phyloP scores from a whole-genome alignment of 2,329 filamentous ascomycete species.

The Chalaropsis thielavioides region DNA sequence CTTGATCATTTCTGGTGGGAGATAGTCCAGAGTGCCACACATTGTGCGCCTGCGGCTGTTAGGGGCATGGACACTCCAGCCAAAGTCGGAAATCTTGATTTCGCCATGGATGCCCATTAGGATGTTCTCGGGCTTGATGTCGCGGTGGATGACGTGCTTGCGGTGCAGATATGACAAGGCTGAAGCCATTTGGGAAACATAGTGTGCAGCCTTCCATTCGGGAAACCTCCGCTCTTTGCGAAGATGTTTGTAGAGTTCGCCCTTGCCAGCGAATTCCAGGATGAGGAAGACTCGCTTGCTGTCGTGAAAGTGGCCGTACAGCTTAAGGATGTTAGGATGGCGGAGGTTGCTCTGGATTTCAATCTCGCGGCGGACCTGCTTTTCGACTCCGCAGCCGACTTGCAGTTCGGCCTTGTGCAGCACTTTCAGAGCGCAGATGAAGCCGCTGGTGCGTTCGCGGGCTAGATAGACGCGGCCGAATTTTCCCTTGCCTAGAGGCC shows the following conservation, averaged over 20 bases:
- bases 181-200: constrained; percentile 81
- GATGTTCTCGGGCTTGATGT: constrained; percentile 98
- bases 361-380: constrained; percentile 75
- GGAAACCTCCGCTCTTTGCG: constrained; percentile 65
- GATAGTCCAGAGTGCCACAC: constrained; percentile 93
- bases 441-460: constrained; percentile 61
- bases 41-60: constrained; percentile 89
- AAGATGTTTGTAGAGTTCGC: constrained; percentile 78
- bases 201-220: constrained; percentile 75
- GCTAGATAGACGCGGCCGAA: constrained; percentile 78
- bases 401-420: constrained; percentile 73
- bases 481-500: constrained; percentile 74
- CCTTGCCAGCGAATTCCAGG: constrained; percentile 72
- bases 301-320: constrained; percentile 83
- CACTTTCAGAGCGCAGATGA: constrained; percentile 77
- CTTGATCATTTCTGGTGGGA: constrained; percentile 95
- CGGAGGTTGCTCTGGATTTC: constrained; percentile 80
- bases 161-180: constrained; percentile 82
- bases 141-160: constrained; percentile 93
- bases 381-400: constrained; percentile 57
- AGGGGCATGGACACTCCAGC: constrained; percentile 94
- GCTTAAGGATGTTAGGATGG: constrained; percentile 69
- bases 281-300: constrained; percentile 78
- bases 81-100: constrained; percentile 97
- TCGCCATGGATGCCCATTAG: constrained; percentile 91